Evolutionary conservation across 2,329 filamentous ascomycete genomes (phyloP).

Genomic region (Chaetomiaceae sp.): DNA sequence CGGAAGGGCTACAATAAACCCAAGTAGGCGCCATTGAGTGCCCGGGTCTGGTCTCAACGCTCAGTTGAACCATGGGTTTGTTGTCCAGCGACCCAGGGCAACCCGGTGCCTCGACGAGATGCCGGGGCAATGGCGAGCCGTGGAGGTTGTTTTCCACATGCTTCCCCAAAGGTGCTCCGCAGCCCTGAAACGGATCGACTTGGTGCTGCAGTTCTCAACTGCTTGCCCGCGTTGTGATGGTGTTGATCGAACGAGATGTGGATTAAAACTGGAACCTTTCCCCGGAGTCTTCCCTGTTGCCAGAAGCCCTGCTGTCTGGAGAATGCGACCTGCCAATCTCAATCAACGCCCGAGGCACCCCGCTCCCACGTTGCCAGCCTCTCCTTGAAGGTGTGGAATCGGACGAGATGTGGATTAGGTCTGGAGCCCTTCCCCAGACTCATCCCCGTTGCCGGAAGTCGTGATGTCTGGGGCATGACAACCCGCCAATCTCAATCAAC

Average conservation of each 20-base stretch:
- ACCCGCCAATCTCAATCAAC: background rate
- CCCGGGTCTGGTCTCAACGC: too few relatives aligned
- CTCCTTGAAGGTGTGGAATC: background rate
- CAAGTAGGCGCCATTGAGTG: too few relatives aligned
- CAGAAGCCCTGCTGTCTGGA: background rate
- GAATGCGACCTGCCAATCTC: background rate
- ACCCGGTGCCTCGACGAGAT: too few relatives aligned
- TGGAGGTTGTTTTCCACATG: background rate
- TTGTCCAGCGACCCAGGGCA: too few relatives aligned
- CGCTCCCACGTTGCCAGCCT: too few relatives aligned
- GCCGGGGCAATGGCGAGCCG: too few relatives aligned
- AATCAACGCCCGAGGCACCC: background rate
- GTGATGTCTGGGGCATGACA: background rate
- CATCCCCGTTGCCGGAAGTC: background rate
- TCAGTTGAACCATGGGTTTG: too few relatives aligned
- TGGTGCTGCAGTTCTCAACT: background rate
- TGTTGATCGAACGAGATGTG: too few relatives aligned
- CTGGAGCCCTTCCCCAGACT: too few relatives aligned
- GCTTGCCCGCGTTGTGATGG: background rate
- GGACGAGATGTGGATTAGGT: too few relatives aligned
- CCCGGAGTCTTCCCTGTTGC: background rate
- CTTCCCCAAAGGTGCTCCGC: background rate
- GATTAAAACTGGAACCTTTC: too few relatives aligned
- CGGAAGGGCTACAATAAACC: too few relatives aligned
- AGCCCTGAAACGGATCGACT: slow-evolving; percentile 2